phyloP scores from a whole-genome alignment of 495 filamentous ascomycete genomes.

The Xylaria flabelliformis region DNA sequence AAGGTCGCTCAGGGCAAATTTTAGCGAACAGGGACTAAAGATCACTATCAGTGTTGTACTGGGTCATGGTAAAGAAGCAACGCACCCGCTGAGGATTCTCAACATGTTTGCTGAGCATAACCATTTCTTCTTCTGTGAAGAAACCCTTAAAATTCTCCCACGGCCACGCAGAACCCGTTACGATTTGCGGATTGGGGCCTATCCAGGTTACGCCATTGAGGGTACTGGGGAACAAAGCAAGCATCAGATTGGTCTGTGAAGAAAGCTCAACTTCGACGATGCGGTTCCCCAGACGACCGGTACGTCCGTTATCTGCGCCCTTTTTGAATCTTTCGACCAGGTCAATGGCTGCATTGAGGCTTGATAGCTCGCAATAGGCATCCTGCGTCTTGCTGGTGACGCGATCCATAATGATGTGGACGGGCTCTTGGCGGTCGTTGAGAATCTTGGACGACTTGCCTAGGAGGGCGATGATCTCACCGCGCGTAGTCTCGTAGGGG shows the following conservation, averaged over 20 bases:
- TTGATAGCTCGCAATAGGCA: slow-evolving; percentile 72
- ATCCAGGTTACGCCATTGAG: slow-evolving; percentile 66
- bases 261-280: slow-evolving; percentile 67
- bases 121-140: slow-evolving; percentile 73
- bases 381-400: slow-evolving; percentile 79
- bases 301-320: slow-evolving; percentile 47
- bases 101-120: slow-evolving; percentile 68
- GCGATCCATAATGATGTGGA: slow-evolving; percentile 88
- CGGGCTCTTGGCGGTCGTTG: slow-evolving; percentile 61
- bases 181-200: slow-evolving; percentile 53
- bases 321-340: slow-evolving; percentile 56
- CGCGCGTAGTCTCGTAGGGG: slow-evolving; percentile 69
- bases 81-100: slow-evolving; percentile 47
- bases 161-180: slow-evolving; percentile 46
- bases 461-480: slow-evolving; percentile 71
- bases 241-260: slow-evolving; percentile 66
- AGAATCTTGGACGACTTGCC: slow-evolving; percentile 70
- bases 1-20: slow-evolving; percentile 73
- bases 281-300: slow-evolving; percentile 67
- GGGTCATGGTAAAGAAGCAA: background rate
- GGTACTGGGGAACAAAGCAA: slow-evolving; percentile 70
- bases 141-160: slow-evolving; percentile 77
- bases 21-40: slow-evolving; percentile 66
- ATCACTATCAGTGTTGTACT: slow-evolving; percentile 21
- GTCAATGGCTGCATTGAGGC: slow-evolving; percentile 58